A percentile compares a stretch with the other conserved stretches of the same genome.
phyloP scores from a whole-genome alignment of 2,329 filamentous ascomycete genomes.

The Parafenestella ontariensis region DNA sequence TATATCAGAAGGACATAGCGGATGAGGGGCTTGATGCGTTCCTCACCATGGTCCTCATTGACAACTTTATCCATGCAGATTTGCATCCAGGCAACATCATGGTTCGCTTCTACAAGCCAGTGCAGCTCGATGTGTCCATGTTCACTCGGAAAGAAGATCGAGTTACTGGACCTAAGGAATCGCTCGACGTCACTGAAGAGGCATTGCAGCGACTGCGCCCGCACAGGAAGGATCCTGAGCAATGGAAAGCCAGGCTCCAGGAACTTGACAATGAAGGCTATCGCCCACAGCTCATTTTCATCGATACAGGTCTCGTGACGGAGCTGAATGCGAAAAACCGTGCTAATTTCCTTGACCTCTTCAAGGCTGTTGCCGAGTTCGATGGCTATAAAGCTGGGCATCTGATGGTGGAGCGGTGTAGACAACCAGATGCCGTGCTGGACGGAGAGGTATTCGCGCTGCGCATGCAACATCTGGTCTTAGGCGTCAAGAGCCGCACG shows the following conservation, averaged over 20 bases:
- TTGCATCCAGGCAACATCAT: conserved; percentile 98
- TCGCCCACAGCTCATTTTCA: conserved; percentile 93
- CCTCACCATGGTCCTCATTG: conserved; percentile 92
- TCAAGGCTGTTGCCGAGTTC: conserved; percentile 94
- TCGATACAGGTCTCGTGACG: conserved; percentile 94
- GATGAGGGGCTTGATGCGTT: conserved; percentile 96
- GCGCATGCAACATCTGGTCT: conserved; percentile 95
- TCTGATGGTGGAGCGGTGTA: conserved; percentile 94
- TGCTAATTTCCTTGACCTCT: conserved; percentile 90
- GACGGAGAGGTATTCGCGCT: conserved; percentile 90
- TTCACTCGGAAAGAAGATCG: conserved; percentile 49
- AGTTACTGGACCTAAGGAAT: conserved; percentile 52
- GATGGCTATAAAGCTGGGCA: conserved; percentile 95
- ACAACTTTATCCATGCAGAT: conserved; percentile 98
- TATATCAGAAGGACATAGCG: conserved; percentile 93
- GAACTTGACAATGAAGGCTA: conserved; percentile 87
- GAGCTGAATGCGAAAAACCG: conserved; percentile 88
- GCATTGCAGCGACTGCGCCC: conserved; percentile 82
- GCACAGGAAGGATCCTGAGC: conserved; percentile 68
- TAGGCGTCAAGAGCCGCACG: conserved; percentile 88
- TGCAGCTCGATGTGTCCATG: conserved; percentile 70
- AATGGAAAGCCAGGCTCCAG: conserved; percentile 77
- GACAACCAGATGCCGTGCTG: conserved; percentile 88
- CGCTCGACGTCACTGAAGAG: conserved; percentile 82
- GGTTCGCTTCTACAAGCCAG: conserved; percentile 94